Conservation (phyloP, 2,329 filamentous ascomycete genomes). For the Chaetomium sp. region DNA sequence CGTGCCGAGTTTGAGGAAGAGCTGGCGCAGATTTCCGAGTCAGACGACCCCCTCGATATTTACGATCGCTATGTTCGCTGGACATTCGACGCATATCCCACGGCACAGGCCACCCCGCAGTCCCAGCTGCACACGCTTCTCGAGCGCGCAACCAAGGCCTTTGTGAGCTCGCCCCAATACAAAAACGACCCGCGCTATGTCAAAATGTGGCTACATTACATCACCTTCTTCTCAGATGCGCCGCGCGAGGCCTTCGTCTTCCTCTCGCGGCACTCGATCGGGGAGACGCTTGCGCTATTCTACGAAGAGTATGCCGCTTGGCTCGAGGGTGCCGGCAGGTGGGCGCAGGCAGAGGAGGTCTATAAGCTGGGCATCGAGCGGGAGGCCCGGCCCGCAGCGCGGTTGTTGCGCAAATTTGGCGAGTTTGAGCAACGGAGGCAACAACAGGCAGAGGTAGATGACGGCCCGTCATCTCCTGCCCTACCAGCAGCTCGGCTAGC, state of each 20-base stretch:
- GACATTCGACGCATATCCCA: constrained; percentile 93
- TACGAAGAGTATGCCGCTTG: constrained; percentile 97
- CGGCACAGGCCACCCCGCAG: constrained; percentile 85
- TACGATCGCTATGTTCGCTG: constrained; percentile 97
- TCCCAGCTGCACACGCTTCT: constrained; percentile 88
- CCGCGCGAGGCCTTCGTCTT: constrained; percentile 92
- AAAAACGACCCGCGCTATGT: constrained; percentile 94
- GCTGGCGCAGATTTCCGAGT: constrained; percentile 74
- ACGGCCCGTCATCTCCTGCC: constrained; percentile 81
- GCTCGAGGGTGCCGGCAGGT: constrained; percentile 81
- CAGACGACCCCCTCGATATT: constrained; percentile 91
- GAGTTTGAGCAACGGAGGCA: constrained; percentile 81
- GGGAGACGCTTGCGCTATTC: constrained; percentile 83
- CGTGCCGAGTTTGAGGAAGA: constrained; percentile 86
- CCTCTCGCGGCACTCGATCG: constrained; percentile 83
- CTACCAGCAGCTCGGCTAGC: constrained; percentile 81
- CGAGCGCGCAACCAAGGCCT: constrained; percentile 88
- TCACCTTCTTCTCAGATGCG: constrained; percentile 88
- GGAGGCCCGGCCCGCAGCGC: constrained; percentile 79
- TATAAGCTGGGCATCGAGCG: constrained; percentile 87
- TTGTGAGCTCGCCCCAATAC: constrained; percentile 83
- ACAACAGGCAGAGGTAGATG: constrained; percentile 53
- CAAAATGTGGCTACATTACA: constrained; percentile 92
- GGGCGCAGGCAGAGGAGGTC: constrained; percentile 91
- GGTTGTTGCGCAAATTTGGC: constrained; percentile 83